Base-by-base conservation (phyloP, 2,329 filamentous ascomycete species). In the Exophiala xenobiotica region DNA sequence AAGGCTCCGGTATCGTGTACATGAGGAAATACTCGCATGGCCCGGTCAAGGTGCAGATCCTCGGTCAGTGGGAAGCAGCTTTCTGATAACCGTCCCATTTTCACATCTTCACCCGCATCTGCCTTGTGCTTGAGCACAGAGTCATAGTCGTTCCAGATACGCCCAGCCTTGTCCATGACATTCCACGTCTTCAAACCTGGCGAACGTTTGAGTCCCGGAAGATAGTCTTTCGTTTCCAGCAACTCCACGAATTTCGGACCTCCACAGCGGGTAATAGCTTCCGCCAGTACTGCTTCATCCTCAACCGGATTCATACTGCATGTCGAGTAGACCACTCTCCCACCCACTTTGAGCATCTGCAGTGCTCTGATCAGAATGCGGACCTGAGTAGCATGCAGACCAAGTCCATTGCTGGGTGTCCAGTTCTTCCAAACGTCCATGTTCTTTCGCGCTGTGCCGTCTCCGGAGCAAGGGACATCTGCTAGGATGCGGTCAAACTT, bases 271-370 rank as follows among this genome's bases (percentile, higher is more conserved):
- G 90, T 87, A 62, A 99, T 91, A 8, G 93, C 93, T 20, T 87
- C 86, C 1, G 88, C 84, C 54, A 99, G 77, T 12, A 97, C 90
- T 5, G 93, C 86, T 72, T 99, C 93, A 65, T 99, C 96, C 75
- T 99, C 93, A 22, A 97, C 83, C 0, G 93, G 93, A 72, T 99
- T 99, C 88, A 99, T 90, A 70, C 90, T 96, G 78, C 93, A 99
- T 16, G 93, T 99, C 2, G 92, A 97, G 74, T 97, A 99, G 46
- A 99, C 92, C 22, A 97, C 88, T 57, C 91, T 83, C 45, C 93
- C 93, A 33, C 93, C 92, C 49, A 90, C 87, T 76, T 96, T 97
- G 60, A 99, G 82, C 84, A 99, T 90, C 73, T 97, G 92, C 45
- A 99, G 78, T 24, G 93, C 89, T 56, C 93, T 86, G 50, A 95